phyloP scores from a whole-genome alignment of 2,329 filamentous ascomycete species.

The Cercospora citrullina region DNA sequence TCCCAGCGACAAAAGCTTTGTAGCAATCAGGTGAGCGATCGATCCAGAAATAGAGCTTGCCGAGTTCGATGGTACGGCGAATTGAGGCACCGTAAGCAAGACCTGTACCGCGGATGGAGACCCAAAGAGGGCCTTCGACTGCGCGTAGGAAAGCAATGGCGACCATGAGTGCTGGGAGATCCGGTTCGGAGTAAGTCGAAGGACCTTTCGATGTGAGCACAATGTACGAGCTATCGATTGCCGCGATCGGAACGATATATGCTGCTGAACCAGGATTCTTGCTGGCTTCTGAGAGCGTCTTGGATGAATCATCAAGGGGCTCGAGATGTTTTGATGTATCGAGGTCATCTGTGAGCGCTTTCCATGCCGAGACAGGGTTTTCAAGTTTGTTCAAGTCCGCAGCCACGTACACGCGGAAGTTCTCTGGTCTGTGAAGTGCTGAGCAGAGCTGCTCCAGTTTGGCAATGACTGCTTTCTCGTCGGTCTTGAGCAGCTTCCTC shows the following conservation, averaged over 20 bases:
- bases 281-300: constrained; percentile 74
- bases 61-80: constrained; percentile 72
- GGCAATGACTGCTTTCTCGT: constrained; percentile 71
- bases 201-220: constrained; percentile 74
- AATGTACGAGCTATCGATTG: constrained; percentile 88
- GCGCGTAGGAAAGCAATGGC: constrained; percentile 89
- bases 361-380: constrained; percentile 78
- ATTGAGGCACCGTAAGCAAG: constrained; percentile 89
- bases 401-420: constrained; percentile 81
- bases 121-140: constrained; percentile 92
- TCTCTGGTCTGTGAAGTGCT: constrained; percentile 77
- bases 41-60: constrained; percentile 78
- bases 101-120: constrained; percentile 85
- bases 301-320: constrained; percentile 68
- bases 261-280: constrained; percentile 71
- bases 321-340: constrained; percentile 58
- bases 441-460: constrained; percentile 76
- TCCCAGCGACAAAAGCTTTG: constrained; percentile 79
- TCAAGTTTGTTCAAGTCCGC: constrained; percentile 74
- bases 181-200: constrained; percentile 71
- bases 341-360: constrained; percentile 58
- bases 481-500: constrained; percentile 74
- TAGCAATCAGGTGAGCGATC: constrained; percentile 88
- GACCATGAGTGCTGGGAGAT: constrained; percentile 80
- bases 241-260: constrained; percentile 84